Conservation (phyloP, 495 filamentous ascomycete species). For the Cercophora samala region DNA sequence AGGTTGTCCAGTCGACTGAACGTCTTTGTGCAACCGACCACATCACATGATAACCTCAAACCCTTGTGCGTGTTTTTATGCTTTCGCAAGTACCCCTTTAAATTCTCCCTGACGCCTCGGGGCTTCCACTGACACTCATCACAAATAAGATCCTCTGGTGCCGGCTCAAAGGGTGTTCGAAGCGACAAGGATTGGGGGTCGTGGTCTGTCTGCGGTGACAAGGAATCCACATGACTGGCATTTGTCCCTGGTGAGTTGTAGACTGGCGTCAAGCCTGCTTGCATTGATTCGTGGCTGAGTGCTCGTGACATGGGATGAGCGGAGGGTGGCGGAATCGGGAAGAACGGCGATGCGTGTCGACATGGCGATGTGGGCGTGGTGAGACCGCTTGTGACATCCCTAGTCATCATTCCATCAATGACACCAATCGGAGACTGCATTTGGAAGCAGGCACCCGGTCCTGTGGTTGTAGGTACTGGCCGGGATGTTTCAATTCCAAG, state of each 20-base stretch:
- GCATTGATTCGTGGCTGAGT: conserved; percentile 30
- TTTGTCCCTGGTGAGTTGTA: conserved; percentile 20
- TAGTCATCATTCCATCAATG: conserved; percentile 8
- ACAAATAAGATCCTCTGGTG: conserved; percentile 34
- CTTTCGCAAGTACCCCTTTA: conserved; percentile 39
- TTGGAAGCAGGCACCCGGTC: conserved; percentile 8
- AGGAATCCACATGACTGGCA: conserved; percentile 9
- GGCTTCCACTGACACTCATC: conserved; percentile 41
- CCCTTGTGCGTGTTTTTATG: conserved; percentile 42
- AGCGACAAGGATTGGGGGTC: conserved; percentile 14
- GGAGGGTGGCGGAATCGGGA: conserved; percentile 15
- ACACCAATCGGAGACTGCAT: conserved; percentile 13
- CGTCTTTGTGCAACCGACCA: conserved; percentile 34
- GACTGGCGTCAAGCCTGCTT: conserved; percentile 13
- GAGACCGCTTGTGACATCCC: conserved; percentile 6
- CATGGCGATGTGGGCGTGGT: conserved; percentile 22
- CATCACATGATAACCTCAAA: conserved; percentile 33
- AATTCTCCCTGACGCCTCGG: conserved; percentile 35
- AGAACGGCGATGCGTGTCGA: conserved; percentile 20
- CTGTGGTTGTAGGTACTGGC: conserved; percentile 19
- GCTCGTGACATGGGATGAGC: conserved; percentile 23
- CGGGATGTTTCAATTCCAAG: conserved; percentile 15
- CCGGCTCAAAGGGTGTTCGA: neutral
- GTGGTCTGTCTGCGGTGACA: conserved; percentile 20
- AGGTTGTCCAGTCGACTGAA: conserved; percentile 47